These are phyloP conservation scores for Leishmania mexicana DNA, from an alignment of 208 protist species.

Conservation along the genomic window DNA sequence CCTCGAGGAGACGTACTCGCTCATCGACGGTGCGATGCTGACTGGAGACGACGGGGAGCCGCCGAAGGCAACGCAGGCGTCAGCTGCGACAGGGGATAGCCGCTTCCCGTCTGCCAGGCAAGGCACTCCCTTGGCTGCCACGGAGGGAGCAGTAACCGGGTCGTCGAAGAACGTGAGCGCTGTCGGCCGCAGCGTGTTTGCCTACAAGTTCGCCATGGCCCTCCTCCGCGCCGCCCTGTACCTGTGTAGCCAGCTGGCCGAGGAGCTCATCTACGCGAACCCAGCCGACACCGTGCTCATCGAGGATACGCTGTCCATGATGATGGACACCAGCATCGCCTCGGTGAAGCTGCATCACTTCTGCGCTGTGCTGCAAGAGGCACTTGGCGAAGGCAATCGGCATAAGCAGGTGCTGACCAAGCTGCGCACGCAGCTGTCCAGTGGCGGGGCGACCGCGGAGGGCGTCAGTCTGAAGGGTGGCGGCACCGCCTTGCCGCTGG, in stretches of 20 bases:
- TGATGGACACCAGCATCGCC: constrained; percentile 87
- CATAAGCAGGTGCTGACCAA: constrained; percentile 35
- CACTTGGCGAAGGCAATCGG: constrained; percentile 18
- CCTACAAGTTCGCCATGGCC: constrained; percentile 59
- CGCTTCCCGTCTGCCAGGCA: not conserved
- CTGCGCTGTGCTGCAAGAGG: constrained; percentile 47
- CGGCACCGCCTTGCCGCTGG: not conserved
- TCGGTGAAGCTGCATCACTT: constrained; percentile 83
- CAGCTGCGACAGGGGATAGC: not conserved
- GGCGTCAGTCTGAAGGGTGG: not conserved
- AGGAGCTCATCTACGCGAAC: constrained; percentile 59
- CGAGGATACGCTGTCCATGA: constrained; percentile 84
- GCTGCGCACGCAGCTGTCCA: constrained; percentile 56
- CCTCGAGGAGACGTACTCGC: constrained; percentile 83
- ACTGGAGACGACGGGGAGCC: constrained; percentile 36
- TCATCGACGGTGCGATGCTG: constrained; percentile 56
- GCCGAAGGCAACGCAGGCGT: not conserved
- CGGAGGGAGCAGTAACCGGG: not conserved
- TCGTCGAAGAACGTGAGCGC: constrained; percentile 6
- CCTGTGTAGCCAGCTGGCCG: constrained; percentile 61
- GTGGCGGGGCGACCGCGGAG: not conserved
- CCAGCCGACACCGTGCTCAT: constrained; percentile 84
- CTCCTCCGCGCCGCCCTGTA: constrained; percentile 79
- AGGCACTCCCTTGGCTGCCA: not conserved
- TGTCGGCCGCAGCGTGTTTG: constrained; percentile 44